Conservation (phyloP, 2,329 filamentous ascomycete genomes). For the Epichloe bromicola region DNA sequence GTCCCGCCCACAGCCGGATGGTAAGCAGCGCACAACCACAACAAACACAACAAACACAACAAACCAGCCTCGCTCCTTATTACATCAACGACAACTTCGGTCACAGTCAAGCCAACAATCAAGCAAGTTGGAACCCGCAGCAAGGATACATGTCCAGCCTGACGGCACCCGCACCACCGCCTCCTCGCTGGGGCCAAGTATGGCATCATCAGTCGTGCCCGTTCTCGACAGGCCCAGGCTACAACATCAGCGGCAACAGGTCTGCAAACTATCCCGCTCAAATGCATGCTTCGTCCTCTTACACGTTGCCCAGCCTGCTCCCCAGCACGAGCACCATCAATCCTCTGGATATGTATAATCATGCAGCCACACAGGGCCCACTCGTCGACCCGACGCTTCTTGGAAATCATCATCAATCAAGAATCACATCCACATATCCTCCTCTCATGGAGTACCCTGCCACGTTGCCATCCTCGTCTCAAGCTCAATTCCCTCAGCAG, state of each 20-base stretch:
- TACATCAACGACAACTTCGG: background rate
- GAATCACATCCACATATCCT: background rate
- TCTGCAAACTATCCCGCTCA: background rate
- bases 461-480: background rate
- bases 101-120: background rate
- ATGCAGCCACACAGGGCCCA: background rate
- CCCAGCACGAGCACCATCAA: background rate
- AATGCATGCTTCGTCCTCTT: background rate
- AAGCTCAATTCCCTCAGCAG: no score
- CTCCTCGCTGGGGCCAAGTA: background rate
- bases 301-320: background rate
- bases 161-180: background rate
- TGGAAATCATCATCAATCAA: background rate
- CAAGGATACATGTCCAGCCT: background rate
- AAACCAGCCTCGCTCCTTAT: background rate
- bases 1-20: background rate
- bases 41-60: background rate
- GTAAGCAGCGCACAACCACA: no score
- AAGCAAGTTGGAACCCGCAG: background rate
- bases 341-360: background rate
- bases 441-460: background rate
- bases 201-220: background rate
- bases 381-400: background rate
- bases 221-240: background rate
- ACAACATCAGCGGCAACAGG: background rate